Conservation (phyloP, 176 grass and related monocot species). For the Musa beccarii region DNA sequence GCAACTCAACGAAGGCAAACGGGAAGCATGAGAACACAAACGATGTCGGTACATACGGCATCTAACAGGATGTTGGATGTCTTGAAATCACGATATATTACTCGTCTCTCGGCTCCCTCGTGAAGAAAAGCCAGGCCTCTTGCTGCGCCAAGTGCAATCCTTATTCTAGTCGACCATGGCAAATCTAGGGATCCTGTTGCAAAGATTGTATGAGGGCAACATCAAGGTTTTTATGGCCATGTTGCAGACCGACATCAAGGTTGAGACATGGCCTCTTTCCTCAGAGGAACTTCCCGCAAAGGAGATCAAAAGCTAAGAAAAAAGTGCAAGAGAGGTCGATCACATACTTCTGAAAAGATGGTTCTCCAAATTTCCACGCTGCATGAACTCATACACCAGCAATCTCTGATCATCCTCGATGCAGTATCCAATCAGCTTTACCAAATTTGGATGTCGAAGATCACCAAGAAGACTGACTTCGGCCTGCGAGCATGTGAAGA, state of each 20-base stretch:
- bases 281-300: no score
- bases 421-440: slow-evolving; percentile 94
- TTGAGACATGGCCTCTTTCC: no score
- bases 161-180: slow-evolving; percentile 88
- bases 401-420: slow-evolving; percentile 98
- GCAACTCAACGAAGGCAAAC: not conserved
- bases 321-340: not conserved
- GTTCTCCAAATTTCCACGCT: slow-evolving; percentile 93
- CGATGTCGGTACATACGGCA: slow-evolving; percentile 31
- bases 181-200: slow-evolving; percentile 62
- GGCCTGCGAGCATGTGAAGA: slow-evolving; percentile 33
- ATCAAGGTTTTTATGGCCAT: no score
- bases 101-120: slow-evolving; percentile 95
- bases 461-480: slow-evolving; percentile 98
- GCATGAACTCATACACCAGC: slow-evolving; percentile 97
- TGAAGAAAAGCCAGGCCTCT: slow-evolving; percentile 94
- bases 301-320: not conserved
- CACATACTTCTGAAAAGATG: slow-evolving; percentile 95
- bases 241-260: no score
- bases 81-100: slow-evolving; percentile 99
- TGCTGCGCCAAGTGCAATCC: slow-evolving; percentile 93
- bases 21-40: not conserved
- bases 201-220: not conserved
- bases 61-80: slow-evolving; percentile 97
- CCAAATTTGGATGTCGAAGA: slow-evolving; percentile 90